Evolutionary conservation across 1,284 basidiomycete species (phyloP), one percentile per base, ranked within the genome.

Genomic region (Heimioporus punctisporus): DNA sequence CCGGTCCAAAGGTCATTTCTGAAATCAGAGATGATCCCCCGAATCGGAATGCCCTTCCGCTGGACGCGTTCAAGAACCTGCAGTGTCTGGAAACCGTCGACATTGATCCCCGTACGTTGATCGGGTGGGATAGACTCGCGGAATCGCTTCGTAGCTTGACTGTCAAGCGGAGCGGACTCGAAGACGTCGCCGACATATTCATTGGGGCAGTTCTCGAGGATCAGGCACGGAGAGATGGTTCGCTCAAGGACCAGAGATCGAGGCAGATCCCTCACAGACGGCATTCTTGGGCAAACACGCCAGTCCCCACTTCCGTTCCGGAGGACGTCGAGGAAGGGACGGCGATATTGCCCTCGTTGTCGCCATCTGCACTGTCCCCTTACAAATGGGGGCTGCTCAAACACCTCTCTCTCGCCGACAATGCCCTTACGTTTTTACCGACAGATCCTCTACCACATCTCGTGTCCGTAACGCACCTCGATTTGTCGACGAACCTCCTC

Each of bases 401-500:
- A 62, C 82, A 90, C 64, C 79, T 96, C 12, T 90, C 82, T n/a
- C 79, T 97, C 6, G 76, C 90, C 25, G 87, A 92, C 70, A 96
- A 95, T 66, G 80, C 84, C 15, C 79, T 97, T 56, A 94, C 94
- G 8, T 94, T 92, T 71, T 75, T 97, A 53, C 88, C 93, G 23
- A 72, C 83, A 21, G 79, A 90, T 17, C 80, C 90, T 2, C 82
- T 97, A 39, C 81, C 85, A 2, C 81, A 84, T 61, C 82, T 96
- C 48, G 83, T 85, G 24, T 84, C 86, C 15, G 74, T 98, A 41
- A 92, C 90, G 0, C 91, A 96, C 67, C 87, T 97, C 58, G 95
- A 96, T 70, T 80, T 96, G 26, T 95, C 93, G 25, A 90, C 90
- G 51, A 96, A 96, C 64, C 85, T 98, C 11, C 85, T 99, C 43